Conservation (phyloP, 1,139 yeast genomes). For the Lodderomyces parapsilosis region DNA sequence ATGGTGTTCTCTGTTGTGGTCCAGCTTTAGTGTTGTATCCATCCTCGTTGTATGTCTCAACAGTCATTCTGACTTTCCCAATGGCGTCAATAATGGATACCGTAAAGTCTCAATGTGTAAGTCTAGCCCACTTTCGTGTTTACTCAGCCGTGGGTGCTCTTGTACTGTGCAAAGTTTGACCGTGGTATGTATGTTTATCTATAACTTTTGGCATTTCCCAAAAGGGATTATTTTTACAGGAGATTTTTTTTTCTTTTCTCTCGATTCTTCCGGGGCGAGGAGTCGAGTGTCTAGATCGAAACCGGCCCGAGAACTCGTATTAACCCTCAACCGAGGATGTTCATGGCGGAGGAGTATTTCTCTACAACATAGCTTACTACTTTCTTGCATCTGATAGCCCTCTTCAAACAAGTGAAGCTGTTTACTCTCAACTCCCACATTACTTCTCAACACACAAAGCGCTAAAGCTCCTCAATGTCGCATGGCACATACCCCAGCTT, state of each 20-base stretch:
- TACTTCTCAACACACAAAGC: too few relatives aligned
- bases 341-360: background rate
- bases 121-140: too few relatives aligned
- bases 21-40: background rate
- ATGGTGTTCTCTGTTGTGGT: constrained; percentile 1
- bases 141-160: background rate
- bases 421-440: too few relatives aligned
- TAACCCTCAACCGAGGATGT: too few relatives aligned
- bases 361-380: too few relatives aligned
- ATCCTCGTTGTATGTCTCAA: background rate
- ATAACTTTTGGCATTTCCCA: background rate
- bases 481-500: too few relatives aligned
- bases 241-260: background rate
- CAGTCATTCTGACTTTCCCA: background rate
- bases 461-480: too few relatives aligned
- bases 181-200: background rate
- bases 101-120: too few relatives aligned
- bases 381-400: too few relatives aligned
- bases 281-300: background rate
- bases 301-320: too few relatives aligned
- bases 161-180: background rate
- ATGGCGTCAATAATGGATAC: background rate
- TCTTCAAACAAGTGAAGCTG: too few relatives aligned
- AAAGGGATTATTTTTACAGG: background rate
- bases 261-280: background rate